Base-by-base conservation (phyloP, 2,329 filamentous ascomycete species). In the Conoideocrella luteorostrata region DNA sequence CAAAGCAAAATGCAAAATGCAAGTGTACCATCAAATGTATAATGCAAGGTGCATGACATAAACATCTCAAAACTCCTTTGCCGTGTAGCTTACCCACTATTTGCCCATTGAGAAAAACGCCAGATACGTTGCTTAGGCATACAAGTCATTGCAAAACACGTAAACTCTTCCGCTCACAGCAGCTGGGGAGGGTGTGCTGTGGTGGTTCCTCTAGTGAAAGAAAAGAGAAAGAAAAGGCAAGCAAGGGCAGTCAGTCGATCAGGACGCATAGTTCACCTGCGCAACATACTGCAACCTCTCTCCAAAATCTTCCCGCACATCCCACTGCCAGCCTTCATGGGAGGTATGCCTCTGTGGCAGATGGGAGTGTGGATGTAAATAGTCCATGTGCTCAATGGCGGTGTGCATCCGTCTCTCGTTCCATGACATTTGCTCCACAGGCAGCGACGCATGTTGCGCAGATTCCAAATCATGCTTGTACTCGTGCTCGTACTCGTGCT, bases 311-410 rank as follows among this genome's bases (percentile, higher is more conserved):
- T 66, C 62, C 30, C 53, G 57, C 45, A 57, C 56, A 41, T 62
- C 55, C 58, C 62, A 63, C 37, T 64, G 57, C 64, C 64, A 63
- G 6, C 52, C 56, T 10, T 56, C 54, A 23, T 51, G 50, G 34
- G 41, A 41, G 41, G 50, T 35, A 36, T 41, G 18, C 43, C 44
- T 34, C 33, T 39, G 39, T 17, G 39, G 24, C 23, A 35, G 6
- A 13, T 18, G 32, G 26, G 34, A 26, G 6, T 28, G 33, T 29
- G 41, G 29, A 7, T 22, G 15, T 18, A 35, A 33, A 11, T 15
- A 13, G 10, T 41, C 30, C n/a, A 17, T 4, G 7, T 45, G 45
- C 37, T 28, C 39, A 15, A 24, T 28, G 15, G 20, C 6, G 10
- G 9, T 10, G 13, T 36, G 29, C 17, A 17, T 34, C 32, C 18